phyloP scores from a whole-genome alignment of 1,284 basidiomycete genomes.

The Malassezia obtusa region DNA sequence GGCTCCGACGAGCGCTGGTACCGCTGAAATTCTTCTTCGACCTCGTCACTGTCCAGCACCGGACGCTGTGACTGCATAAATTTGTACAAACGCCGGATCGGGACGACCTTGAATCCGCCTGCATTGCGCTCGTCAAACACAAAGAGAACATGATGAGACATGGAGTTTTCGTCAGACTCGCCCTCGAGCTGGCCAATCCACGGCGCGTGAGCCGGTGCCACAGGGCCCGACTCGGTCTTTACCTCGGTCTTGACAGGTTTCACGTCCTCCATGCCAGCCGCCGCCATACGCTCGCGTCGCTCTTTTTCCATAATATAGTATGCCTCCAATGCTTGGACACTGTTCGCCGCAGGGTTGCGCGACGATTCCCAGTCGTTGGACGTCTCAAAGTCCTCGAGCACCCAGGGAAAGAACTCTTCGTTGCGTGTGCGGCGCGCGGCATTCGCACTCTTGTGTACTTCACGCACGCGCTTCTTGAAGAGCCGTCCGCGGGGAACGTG shows the following conservation, averaged over 20 bases:
- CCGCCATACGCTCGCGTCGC: conserved; percentile 16
- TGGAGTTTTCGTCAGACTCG: conserved; percentile 31
- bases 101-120: conserved; percentile 45
- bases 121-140: conserved; percentile 42
- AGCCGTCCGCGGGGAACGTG: conserved; percentile 20
- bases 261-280: conserved; percentile 21
- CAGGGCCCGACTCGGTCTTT: conserved; percentile 18
- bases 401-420: conserved; percentile 44
- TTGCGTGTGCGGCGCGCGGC: conserved; percentile 39
- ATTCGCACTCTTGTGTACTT: conserved; percentile 43
- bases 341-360: conserved; percentile 28
- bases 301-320: conserved; percentile 14
- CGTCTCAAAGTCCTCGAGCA: conserved; percentile 46
- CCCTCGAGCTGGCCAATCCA: conserved; percentile 48
- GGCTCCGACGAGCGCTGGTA: conserved; percentile 30
- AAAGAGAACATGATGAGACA: conserved; percentile 44
- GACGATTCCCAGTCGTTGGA: conserved; percentile 40
- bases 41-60: conserved; percentile 28
- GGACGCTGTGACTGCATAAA: conserved; percentile 43
- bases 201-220: conserved; percentile 29
- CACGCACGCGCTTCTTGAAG: conserved; percentile 42
- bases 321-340: conserved; percentile 24
- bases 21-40: conserved; percentile 30
- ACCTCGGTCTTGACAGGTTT: conserved; percentile 10
- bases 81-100: conserved; percentile 42